Base-by-base conservation (phyloP, 2,329 filamentous ascomycete species). In the Stagonosporopsis tanaceti region DNA sequence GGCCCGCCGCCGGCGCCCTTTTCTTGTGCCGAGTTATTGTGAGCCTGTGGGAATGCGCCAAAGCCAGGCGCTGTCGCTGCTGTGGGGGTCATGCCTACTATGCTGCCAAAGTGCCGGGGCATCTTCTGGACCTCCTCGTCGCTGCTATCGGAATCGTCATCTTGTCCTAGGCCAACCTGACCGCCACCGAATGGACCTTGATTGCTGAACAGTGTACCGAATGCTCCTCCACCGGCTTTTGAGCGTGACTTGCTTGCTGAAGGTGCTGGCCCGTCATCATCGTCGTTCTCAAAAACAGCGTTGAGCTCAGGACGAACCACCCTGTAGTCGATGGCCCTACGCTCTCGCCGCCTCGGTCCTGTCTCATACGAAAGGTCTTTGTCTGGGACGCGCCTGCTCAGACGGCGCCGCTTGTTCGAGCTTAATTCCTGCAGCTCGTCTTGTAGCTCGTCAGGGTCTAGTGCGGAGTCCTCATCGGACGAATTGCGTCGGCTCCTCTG, bases 131-230 rank as follows among this genome's bases (percentile, higher is more conserved):
- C 87, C 71, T 99, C 95, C 65, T 99, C 95, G 68, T 99, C 95
- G 74, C 95, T 99, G 76, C 93, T 97, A 73, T 99, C 95, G 6
- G 94, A 97, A 69, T 98, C 95, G 8, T 88, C 90, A 59, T 87
- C 86, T 22, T 90, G 90, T 12, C 86, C 89, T 53, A 89, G 90
- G 1, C 91, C 92, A 15, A 92, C 86, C 34, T 91, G 91, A 40
- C 90, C 91, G 39, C 95, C 93, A 57, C 93, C 95, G 76, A 99
- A 98, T 2, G 95, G 95, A 8, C 95, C 95, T 72, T 89, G 92
- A 0, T 93, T 96, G 22, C 92, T 93, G 77, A 96, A 94, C 30
- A 98, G 83, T 55, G 85, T 91, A 47, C 93, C 89, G 72, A 94
- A 92, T 28, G 60, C 63, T 14, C 71, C 64, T 17, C 81, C 84